phyloP scores from a whole-genome alignment of 1,139 yeast genomes.

The Fermentozyma sake region DNA sequence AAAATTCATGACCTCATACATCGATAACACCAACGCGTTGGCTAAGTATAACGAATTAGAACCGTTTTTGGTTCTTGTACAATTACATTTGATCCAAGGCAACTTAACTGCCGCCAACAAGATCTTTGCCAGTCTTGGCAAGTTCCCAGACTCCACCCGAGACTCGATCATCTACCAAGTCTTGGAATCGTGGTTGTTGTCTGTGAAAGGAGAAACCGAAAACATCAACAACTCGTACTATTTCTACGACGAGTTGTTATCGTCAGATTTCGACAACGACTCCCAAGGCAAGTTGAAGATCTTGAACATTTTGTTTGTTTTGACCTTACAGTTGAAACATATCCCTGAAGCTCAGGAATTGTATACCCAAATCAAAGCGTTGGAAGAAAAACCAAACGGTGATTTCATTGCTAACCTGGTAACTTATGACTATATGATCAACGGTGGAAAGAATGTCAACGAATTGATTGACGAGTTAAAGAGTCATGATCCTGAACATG shows the following conservation, averaged over 20 bases:
- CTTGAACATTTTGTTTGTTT: constrained; percentile 35
- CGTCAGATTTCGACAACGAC: constrained; percentile 40
- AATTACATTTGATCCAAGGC: constrained; percentile 39
- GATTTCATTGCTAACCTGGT: constrained; percentile 59
- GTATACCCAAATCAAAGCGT: constrained; percentile 35
- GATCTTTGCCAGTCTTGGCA: constrained; percentile 30
- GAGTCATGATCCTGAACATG: constrained; percentile 45
- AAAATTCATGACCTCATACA: constrained; percentile 19
- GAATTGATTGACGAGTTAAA: constrained; percentile 39
- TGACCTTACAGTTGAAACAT: constrained; percentile 43
- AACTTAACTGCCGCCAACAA: constrained; percentile 33
- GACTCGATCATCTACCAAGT: constrained; percentile 67
- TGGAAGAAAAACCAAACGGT: constrained; percentile 30
- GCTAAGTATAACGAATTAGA: constrained; percentile 33
- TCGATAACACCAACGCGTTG: constrained; percentile 10
- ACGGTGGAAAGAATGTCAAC: constrained; percentile 38
- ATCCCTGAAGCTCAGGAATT: constrained; percentile 46
- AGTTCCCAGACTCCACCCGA: constrained; percentile 44
- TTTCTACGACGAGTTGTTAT: constrained; percentile 68
- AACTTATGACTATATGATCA: constrained; percentile 47
- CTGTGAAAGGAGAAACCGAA: constrained; percentile 53
- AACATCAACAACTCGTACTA: constrained; percentile 60
- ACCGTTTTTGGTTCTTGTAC: constrained; percentile 40
- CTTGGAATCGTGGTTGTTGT: constrained; percentile 61
- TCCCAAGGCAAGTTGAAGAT: constrained; percentile 32